Conservation (phyloP, 352 stramenopile genomes). For the Stephanocyclus meneghinianus region DNA sequence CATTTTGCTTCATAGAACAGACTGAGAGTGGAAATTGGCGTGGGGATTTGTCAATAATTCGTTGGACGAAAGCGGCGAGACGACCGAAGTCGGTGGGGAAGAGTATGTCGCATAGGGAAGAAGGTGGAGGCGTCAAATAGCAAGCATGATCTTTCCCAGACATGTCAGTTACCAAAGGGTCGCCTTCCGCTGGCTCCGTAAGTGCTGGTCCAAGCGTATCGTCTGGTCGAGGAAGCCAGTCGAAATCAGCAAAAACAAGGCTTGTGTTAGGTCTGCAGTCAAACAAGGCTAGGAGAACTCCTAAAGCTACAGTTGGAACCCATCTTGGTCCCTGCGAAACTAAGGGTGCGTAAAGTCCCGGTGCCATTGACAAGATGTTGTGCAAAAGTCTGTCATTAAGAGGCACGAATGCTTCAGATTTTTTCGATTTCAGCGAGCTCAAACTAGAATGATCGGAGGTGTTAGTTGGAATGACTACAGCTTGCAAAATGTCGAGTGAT, state of each 20-base stretch:
- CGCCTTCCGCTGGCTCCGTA: slow-evolving; percentile 52
- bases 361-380: slow-evolving; percentile 52
- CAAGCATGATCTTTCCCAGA: slow-evolving; percentile 64
- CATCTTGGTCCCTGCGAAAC: slow-evolving; percentile 44
- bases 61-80: slow-evolving; percentile 52
- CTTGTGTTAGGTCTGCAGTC: slow-evolving; percentile 59
- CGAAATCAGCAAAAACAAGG: slow-evolving; percentile 78
- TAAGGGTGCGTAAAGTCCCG: slow-evolving; percentile 30
- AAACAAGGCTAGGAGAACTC: slow-evolving; percentile 61
- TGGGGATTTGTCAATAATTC: slow-evolving; percentile 1
- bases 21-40: slow-evolving; percentile 11
- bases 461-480: slow-evolving; percentile 35
- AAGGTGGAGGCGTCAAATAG: slow-evolving; percentile 60
- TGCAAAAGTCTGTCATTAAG: slow-evolving; percentile 66
- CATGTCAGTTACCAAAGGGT: slow-evolving; percentile 69
- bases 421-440: slow-evolving; percentile 8
- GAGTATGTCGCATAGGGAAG: slow-evolving; percentile 72
- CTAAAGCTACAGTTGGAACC: slow-evolving; percentile 73
- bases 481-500: slow-evolving; percentile 63
- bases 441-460: background rate
- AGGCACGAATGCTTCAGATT: slow-evolving; percentile 63
- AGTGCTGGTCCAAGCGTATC: background rate
- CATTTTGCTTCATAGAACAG: slow-evolving; percentile 64
- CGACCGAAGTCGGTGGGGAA: slow-evolving; percentile 77
- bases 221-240: slow-evolving; percentile 72